phyloP scores from a whole-genome alignment of 2,329 filamentous ascomycete genomes.

The Xylaria arbuscula region DNA sequence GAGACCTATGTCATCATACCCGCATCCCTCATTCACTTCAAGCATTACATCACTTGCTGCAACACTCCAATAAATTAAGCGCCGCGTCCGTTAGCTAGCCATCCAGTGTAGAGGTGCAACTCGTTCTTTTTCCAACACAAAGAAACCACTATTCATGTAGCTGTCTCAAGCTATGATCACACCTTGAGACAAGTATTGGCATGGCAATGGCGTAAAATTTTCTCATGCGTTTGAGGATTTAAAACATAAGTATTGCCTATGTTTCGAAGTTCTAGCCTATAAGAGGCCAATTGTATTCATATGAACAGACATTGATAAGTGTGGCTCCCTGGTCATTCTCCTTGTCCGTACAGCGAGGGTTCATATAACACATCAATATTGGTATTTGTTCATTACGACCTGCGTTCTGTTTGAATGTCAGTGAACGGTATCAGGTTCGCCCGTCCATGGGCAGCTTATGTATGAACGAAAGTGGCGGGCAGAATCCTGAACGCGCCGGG shows the following conservation, averaged over 20 bases:
- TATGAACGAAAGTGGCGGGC: slow-evolving; percentile 17
- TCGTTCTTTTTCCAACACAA: no score
- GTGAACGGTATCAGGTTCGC: slow-evolving; percentile 8
- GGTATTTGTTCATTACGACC: slow-evolving; percentile 10
- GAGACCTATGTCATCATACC: background rate
- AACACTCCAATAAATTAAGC: no score
- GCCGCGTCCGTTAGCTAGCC: no score
- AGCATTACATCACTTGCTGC: background rate
- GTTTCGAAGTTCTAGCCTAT: background rate
- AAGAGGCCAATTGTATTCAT: slow-evolving; percentile 14
- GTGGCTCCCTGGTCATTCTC: slow-evolving; percentile 1
- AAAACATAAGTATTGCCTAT: background rate
- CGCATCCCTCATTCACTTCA: background rate
- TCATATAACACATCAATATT: slow-evolving; percentile 29
- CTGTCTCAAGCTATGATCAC: background rate
- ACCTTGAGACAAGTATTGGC: background rate
- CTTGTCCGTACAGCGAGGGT: slow-evolving; percentile 5
- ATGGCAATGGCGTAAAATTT: background rate
- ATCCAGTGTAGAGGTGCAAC: no score
- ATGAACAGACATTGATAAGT: background rate
- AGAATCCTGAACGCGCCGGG: slow-evolving; percentile 10
- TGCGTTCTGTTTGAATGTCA: slow-evolving; percentile 9
- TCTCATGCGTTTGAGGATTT: background rate
- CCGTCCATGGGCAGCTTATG: background rate
- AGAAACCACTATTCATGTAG: no score